phyloP scores from a whole-genome alignment of 2,329 filamentous ascomycete species.

The Pseudogymnoascus sp. region DNA sequence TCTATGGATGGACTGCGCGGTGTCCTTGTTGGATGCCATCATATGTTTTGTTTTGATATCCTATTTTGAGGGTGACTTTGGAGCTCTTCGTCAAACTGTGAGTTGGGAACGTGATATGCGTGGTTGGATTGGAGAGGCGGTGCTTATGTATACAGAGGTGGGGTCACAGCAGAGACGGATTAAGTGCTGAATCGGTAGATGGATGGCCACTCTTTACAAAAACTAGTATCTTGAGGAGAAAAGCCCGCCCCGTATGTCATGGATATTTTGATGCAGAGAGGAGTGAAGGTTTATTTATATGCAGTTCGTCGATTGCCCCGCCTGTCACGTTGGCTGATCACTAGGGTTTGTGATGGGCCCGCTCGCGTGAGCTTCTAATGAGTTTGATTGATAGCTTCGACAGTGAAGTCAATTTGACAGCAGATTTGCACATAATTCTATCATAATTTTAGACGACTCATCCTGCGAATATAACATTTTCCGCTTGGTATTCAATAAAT shows the following conservation, averaged over 20 bases:
- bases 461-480: not conserved
- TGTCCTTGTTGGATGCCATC: conserved; percentile 2
- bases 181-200: not conserved
- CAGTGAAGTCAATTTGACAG: not conserved
- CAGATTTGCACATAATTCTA: not conserved
- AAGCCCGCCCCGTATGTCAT: not conserved
- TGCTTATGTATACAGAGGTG: not conserved
- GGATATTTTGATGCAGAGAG: not conserved
- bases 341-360: conserved; percentile 1
- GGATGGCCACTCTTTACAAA: conserved; percentile 1
- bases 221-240: not conserved
- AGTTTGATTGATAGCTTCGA: not conserved
- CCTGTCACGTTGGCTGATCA: not conserved
- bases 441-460: not conserved
- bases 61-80: not conserved
- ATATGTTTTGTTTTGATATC: not conserved
- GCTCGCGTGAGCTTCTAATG: not conserved
- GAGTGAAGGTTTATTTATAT: not conserved
- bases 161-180: not conserved
- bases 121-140: not conserved
- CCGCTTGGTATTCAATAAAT: not conserved
- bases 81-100: too few relatives aligned
- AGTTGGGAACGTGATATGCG: not conserved
- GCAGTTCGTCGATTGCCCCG: not conserved
- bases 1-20: not conserved